phyloP scores from a whole-genome alignment of 208 protist species.

The Phytomonas francai region DNA sequence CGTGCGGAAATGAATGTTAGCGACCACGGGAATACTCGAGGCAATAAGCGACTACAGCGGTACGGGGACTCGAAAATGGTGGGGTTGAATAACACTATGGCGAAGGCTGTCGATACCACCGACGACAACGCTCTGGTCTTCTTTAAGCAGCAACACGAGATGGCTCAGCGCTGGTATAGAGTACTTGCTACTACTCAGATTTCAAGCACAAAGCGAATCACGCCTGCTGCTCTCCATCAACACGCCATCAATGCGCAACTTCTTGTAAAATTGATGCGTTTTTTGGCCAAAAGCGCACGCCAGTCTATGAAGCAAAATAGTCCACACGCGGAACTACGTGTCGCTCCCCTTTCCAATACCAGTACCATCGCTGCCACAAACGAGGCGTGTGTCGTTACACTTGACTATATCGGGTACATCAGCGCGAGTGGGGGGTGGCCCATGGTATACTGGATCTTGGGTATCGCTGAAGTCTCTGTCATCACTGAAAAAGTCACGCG shows the following conservation, averaged over 20 bases:
- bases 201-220: background rate
- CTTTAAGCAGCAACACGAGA: background rate
- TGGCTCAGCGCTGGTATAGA: background rate
- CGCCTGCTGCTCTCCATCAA: background rate
- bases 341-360: background rate
- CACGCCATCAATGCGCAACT: background rate
- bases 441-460: conserved; percentile 56
- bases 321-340: background rate
- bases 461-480: conserved; percentile 51
- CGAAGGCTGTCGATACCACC: background rate
- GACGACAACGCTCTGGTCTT: background rate
- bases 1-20: background rate
- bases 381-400: background rate
- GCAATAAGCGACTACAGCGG: background rate
- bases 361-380: background rate
- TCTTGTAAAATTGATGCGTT: conserved; percentile 3
- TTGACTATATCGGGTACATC: conserved; percentile 66
- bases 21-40: background rate
- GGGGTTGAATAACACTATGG: background rate
- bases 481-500: conserved; percentile 34
- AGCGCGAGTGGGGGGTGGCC: conserved; percentile 44
- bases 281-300: background rate
- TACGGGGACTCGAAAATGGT: background rate
- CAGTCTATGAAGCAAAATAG: background rate
- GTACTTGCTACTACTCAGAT: background rate